phyloP scores from a whole-genome alignment of 1,284 basidiomycete genomes.

The Puccinia hordei region DNA sequence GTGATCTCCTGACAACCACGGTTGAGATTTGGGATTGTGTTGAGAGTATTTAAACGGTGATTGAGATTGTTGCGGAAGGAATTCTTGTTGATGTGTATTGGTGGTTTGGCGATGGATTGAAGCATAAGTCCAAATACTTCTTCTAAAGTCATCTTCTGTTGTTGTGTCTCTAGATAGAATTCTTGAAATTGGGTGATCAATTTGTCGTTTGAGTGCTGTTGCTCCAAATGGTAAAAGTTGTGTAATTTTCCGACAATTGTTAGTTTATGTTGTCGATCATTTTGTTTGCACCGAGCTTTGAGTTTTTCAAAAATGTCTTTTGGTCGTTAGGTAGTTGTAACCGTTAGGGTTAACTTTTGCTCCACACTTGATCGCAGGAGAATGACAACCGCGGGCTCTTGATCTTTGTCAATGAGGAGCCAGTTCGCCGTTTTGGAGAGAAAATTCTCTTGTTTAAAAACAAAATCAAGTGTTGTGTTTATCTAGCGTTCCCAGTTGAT shows the following conservation, averaged over 20 bases:
- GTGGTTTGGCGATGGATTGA: not conserved
- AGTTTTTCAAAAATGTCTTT: not conserved
- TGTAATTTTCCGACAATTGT: not conserved
- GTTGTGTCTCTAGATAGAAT: not conserved
- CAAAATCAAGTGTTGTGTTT: slow-evolving; percentile 2
- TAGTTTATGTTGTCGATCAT: not conserved
- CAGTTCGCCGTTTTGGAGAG: not conserved
- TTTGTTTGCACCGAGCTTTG: not conserved
- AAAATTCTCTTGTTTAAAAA: not conserved
- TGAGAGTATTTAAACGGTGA: not conserved
- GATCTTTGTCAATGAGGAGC: not conserved
- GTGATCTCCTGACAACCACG: not conserved
- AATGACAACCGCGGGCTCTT: not conserved
- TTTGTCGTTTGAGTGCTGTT: not conserved
- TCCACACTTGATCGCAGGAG: not conserved
- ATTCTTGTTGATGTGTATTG: not conserved
- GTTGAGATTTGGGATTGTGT: not conserved
- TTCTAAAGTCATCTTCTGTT: not conserved
- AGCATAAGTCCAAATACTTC: not conserved
- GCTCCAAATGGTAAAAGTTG: not conserved
- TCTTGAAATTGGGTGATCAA: not conserved
- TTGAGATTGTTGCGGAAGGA: not conserved
- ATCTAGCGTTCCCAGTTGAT: not conserved
- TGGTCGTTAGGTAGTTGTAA: not conserved
- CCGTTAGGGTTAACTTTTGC: too few species aligned